Evolutionary conservation across 257 asterid species (phyloP).

Genomic region (Fraxinus quadrangulata): DNA sequence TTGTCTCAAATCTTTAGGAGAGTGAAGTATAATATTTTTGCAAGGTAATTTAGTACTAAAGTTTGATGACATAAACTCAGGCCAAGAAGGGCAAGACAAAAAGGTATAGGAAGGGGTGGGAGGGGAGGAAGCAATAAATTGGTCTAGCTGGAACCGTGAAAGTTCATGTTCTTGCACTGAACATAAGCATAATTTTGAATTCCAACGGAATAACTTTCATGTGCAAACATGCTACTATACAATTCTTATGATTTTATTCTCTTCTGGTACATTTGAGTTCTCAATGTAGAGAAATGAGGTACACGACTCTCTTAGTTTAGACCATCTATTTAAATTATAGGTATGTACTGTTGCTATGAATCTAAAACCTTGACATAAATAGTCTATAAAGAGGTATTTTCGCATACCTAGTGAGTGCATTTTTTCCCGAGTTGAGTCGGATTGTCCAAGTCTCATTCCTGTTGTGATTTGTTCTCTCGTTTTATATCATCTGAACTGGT

Average conservation of each 20-base stretch:
- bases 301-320: neutral
- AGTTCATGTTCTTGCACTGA: neutral
- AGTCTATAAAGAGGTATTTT: neutral
- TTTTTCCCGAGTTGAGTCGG: neutral
- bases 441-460: neutral
- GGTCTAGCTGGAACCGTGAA: neutral
- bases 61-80: neutral
- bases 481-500: slow-evolving; percentile 27
- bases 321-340: neutral
- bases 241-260: neutral
- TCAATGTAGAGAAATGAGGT: neutral
- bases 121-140: neutral
- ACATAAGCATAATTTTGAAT: neutral
- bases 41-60: neutral
- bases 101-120: neutral
- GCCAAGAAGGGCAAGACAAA: neutral
- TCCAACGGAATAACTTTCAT: neutral
- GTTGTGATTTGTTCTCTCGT: slow-evolving; percentile 8
- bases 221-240: neutral
- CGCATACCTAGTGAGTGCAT: neutral
- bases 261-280: neutral
- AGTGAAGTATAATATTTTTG: neutral
- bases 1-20: neutral
- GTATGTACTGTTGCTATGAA: neutral
- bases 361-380: neutral